Base-by-base conservation (phyloP, 306 rosid genomes). In the Medicago ruthenica region DNA sequence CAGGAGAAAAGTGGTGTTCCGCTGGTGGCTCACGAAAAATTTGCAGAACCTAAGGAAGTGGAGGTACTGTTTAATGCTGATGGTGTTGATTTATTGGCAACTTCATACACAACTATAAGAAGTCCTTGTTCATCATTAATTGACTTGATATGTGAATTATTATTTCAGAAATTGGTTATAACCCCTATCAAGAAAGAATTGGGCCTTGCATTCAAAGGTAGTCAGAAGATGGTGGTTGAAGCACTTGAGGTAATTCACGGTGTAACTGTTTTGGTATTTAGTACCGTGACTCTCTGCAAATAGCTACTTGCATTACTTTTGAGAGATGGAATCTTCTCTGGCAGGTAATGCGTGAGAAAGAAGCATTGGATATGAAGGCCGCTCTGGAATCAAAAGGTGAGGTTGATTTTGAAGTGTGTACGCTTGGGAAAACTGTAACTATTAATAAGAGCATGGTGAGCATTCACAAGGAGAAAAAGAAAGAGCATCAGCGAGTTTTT, bases 271-370 rank as follows among this genome's bases (percentile, higher is more conserved):
- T 70, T 41, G 67, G 39, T 64, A 40, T 45, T 50, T 57, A 34
- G 45, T 51, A 13, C 53, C 34, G 5, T 45, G 20, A n/a, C 39
- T 39, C 22, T 51, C 12, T 44, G 62, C 47, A 36, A 71, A 24
- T 47, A 71, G 31, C 18, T 15, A 54, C 27, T 20, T 63, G 21
- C 48, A 53, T 64, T 27, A 18, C 50, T 39, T 16, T 69, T 85
- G 72, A 76, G 70, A 10, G 50, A 36, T 67, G 71, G 21, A 55
- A 17, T 22, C 15, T 67, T 50, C 71, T 77, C 47, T 72, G 67
- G 82, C 82, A 95, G 96, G 92, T 97, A 74, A 90, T 95, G 97
- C 79, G 62, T 66, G 97, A 95, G 78, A 82, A 87, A 74, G 97
- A 92, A 79, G 98, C 98, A 62, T 72, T 89, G 79, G 86, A 85